phyloP scores from a whole-genome alignment of 257 asterid species.

The Phtheirospermum japonicum region DNA sequence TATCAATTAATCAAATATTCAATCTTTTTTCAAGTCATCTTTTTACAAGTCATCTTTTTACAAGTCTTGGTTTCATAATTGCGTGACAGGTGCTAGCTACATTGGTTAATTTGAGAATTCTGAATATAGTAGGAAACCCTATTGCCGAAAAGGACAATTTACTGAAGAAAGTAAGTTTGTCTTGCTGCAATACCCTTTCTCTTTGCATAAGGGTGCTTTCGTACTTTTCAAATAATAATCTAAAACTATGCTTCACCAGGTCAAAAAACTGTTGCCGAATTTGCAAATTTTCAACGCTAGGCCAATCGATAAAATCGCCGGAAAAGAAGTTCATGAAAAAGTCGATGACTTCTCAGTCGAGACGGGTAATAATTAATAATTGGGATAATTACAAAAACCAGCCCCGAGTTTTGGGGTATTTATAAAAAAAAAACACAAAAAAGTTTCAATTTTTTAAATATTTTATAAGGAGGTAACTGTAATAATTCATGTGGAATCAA shows the following conservation, averaged over 20 bases:
- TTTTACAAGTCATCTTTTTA: no score
- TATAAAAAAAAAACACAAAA: neutral
- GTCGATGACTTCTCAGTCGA: slow-evolving; percentile 25
- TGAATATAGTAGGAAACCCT: slow-evolving; percentile 91
- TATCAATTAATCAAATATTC: slow-evolving; percentile 12
- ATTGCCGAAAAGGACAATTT: slow-evolving; percentile 65
- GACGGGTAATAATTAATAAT: slow-evolving; percentile 13
- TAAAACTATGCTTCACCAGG: slow-evolving; percentile 44
- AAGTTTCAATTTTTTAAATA: no score
- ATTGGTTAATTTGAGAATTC: slow-evolving; percentile 59
- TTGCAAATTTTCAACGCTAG: slow-evolving; percentile 60
- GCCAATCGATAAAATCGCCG: slow-evolving; percentile 48
- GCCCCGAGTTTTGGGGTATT: neutral
- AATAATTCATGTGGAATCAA: neutral
- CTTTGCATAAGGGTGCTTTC: neutral
- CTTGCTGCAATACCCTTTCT: slow-evolving; percentile 1
- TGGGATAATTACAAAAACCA: neutral
- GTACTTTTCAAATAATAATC: slow-evolving; percentile 21
- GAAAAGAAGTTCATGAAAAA: slow-evolving; percentile 41
- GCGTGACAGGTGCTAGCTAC: slow-evolving; percentile 65
- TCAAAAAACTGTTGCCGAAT: slow-evolving; percentile 60
- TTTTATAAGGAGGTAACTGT: neutral
- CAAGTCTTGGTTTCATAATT: slow-evolving; percentile 26
- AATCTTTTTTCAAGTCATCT: slow-evolving; percentile 2
- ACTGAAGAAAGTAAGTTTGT: slow-evolving; percentile 55